Evolutionary conservation across 176 grass and related monocot genomes (phyloP).

Genomic region (Ensete glaucum): DNA sequence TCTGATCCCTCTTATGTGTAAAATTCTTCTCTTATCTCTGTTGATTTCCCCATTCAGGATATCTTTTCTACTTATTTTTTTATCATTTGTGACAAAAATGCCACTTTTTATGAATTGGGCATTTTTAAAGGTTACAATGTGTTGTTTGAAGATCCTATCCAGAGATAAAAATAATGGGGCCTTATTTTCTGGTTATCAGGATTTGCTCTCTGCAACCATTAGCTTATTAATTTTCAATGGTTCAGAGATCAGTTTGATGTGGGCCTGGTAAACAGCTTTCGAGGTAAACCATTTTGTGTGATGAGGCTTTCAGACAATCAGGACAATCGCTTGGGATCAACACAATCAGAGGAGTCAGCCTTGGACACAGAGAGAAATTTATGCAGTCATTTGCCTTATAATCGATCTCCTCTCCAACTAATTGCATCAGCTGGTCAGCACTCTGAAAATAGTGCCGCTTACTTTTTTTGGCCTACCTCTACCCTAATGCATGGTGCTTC

Average conservation of each 20-base stretch:
- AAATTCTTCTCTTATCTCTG: background rate
- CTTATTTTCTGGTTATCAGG: constrained; percentile 8
- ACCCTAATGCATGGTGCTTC: constrained; percentile 64
- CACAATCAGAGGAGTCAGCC: constrained; percentile 53
- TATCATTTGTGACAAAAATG: background rate
- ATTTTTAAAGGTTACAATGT: background rate
- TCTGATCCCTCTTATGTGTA: no score
- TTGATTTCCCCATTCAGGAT: background rate
- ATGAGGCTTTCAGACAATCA: constrained; percentile 60
- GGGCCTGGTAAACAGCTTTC: constrained; percentile 9
- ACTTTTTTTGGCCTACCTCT: constrained; percentile 83
- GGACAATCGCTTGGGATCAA: constrained; percentile 33
- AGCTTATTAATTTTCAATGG: background rate
- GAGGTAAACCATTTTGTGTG: constrained; percentile 15
- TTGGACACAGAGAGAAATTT: constrained; percentile 52
- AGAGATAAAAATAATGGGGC: background rate
- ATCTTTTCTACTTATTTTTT: background rate
- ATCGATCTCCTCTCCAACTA: constrained; percentile 58
- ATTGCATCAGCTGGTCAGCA: constrained; percentile 55
- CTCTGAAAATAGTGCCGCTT: constrained; percentile 61
- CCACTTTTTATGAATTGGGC: background rate
- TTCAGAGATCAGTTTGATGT: constrained; percentile 3
- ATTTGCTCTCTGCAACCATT: background rate
- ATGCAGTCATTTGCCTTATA: constrained; percentile 25
- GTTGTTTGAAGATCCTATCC: background rate